A percentile compares a stretch with the other conserved stretches of the same genome.
Evolutionary conservation across 2,329 filamentous ascomycete species (phyloP).

Genomic region (Penicillium fuscoglaucum): DNA sequence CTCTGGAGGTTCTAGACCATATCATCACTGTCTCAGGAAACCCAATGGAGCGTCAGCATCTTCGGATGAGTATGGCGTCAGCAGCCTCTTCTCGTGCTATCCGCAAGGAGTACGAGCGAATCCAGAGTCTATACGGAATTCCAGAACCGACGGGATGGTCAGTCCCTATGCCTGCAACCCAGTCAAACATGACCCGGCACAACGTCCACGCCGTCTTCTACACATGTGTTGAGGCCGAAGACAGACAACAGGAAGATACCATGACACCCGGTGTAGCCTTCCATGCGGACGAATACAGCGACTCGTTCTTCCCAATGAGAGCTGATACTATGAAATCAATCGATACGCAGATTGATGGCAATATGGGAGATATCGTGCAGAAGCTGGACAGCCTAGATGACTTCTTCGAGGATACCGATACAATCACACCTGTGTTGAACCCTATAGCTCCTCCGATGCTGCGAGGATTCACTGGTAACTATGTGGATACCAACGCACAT

Average conservation of each 20-base stretch:
- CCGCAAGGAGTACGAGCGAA: constrained; percentile 91
- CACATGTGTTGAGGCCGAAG: constrained; percentile 72
- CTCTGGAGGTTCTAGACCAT: constrained; percentile 85
- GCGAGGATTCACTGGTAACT: constrained; percentile 58
- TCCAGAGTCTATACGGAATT: constrained; percentile 92
- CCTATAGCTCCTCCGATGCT: constrained; percentile 39
- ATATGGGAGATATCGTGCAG: constrained; percentile 78
- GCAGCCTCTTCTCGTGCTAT: constrained; percentile 75
- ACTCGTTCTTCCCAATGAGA: constrained; percentile 74
- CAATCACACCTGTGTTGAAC: constrained; percentile 58
- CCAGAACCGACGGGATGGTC: constrained; percentile 96
- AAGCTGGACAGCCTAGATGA: constrained; percentile 78
- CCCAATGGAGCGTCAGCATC: constrained; percentile 88
- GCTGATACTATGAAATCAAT: constrained; percentile 94
- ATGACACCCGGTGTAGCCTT: constrained; percentile 89
- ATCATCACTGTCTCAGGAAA: constrained; percentile 93
- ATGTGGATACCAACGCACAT: constrained; percentile 72
- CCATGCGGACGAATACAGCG: constrained; percentile 80
- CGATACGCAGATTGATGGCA: constrained; percentile 60
- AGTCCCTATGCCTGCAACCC: constrained; percentile 85
- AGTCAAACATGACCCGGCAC: constrained; percentile 79
- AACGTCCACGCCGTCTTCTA: constrained; percentile 98
- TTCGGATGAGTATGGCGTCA: constrained; percentile 97
- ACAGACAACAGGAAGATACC: constrained; percentile 59
- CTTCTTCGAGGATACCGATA: constrained; percentile 71